Conservation (phyloP, 768 basidiomycete species). For the Phlebiopsis flavidoalba region DNA sequence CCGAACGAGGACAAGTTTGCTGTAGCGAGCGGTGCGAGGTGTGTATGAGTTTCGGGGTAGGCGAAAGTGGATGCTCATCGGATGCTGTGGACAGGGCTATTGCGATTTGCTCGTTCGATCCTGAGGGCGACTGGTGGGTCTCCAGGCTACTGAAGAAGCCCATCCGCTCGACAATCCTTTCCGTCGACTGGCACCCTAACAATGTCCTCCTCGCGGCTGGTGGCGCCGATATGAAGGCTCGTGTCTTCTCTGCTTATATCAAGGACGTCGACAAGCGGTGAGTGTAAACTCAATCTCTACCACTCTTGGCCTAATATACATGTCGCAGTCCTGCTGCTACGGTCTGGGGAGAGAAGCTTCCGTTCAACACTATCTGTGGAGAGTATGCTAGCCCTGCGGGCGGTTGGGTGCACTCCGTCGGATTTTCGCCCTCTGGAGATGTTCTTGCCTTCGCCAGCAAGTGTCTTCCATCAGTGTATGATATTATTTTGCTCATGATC, state of each 20-base stretch:
- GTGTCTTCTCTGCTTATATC: slow-evolving; percentile 97
- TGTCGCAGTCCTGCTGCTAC: slow-evolving; percentile 69
- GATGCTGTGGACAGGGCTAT: slow-evolving; percentile 59
- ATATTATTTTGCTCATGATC: background rate
- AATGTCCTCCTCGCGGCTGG: slow-evolving; percentile 96
- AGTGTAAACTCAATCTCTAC: slow-evolving; percentile 17
- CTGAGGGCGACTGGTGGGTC: slow-evolving; percentile 99
- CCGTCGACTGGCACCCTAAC: slow-evolving; percentile 98
- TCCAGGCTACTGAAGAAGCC: slow-evolving; percentile 97
- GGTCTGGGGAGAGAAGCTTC: slow-evolving; percentile 97
- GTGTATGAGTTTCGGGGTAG: slow-evolving; percentile 12
- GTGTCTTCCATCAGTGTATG: slow-evolving; percentile 25
- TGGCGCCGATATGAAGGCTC: slow-evolving; percentile 96
- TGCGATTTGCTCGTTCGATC: slow-evolving; percentile 94
- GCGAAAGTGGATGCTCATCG: background rate
- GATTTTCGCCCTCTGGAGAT: slow-evolving; percentile 96
- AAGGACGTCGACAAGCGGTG: slow-evolving; percentile 96
- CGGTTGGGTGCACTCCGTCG: slow-evolving; percentile 96
- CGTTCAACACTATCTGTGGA: slow-evolving; percentile 96
- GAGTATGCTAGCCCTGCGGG: slow-evolving; percentile 87
- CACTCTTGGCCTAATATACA: background rate
- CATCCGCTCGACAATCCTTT: slow-evolving; percentile 88
- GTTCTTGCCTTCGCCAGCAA: slow-evolving; percentile 87
- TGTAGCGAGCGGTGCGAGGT: slow-evolving; percentile 95
- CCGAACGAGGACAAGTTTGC: slow-evolving; percentile 99